Evolutionary conservation across 2,329 filamentous ascomycete species (phyloP).

Genomic region (Fusarium siculi): DNA sequence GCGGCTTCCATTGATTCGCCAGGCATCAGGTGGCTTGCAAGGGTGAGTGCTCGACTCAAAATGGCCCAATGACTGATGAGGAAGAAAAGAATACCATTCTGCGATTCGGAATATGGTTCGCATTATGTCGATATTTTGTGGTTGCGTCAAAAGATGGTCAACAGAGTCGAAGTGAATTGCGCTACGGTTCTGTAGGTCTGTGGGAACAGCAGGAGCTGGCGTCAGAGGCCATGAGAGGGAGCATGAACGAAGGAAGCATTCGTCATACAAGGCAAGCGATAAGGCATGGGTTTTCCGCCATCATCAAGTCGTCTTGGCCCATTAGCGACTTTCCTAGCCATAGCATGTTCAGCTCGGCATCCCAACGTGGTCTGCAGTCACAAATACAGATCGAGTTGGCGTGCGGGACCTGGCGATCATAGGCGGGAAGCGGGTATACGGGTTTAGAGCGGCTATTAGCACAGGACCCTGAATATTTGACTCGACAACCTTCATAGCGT

Average conservation of each 20-base stretch:
- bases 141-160: not conserved
- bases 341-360: not conserved
- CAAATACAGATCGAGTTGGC: not conserved
- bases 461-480: slow-evolving; percentile 1
- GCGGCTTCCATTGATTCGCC: not conserved
- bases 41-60: no score
- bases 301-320: rapidly evolving
- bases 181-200: not conserved
- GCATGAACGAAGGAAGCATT: not conserved
- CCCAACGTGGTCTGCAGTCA: not conserved
- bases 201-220: not conserved
- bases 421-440: not conserved
- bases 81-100: not conserved
- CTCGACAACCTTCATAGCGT: no score
- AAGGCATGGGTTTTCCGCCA: rapidly evolving
- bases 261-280: not conserved
- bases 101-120: not conserved
- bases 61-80: not conserved
- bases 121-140: not conserved
- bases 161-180: not conserved
- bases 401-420: not conserved
- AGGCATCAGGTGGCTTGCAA: not conserved
- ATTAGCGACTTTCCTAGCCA: not conserved
- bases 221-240: no score
- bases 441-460: slow-evolving; percentile 14